These are phyloP conservation scores for Aspergillus oerlinghausenensis DNA, from an alignment of 2,329 filamentous ascomycete genomes.

Conservation along the genomic window DNA sequence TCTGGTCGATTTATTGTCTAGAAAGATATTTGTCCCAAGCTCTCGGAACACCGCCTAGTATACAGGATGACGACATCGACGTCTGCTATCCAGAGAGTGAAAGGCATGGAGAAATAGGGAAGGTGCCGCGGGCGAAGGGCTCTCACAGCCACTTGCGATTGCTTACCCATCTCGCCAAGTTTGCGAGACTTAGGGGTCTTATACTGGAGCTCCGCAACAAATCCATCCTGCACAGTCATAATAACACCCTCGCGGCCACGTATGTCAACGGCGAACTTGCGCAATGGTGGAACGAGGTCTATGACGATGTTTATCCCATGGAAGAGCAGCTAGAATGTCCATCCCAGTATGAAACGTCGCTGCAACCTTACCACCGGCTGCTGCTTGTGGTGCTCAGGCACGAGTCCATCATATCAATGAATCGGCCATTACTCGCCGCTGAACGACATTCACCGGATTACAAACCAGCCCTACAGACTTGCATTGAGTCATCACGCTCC, in stretches of 20 bases:
- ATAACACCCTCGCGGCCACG: conserved; percentile 40
- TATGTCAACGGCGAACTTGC: conserved; percentile 48
- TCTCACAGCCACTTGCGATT: conserved; percentile 30
- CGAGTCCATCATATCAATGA: conserved; percentile 49
- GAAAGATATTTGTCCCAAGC: conserved; percentile 55
- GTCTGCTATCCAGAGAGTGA: conserved; percentile 53
- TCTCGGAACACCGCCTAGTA: conserved; percentile 51
- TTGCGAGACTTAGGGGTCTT: conserved; percentile 47
- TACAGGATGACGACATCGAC: conserved; percentile 55
- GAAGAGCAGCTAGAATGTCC: conserved; percentile 13
- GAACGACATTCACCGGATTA: conserved; percentile 43
- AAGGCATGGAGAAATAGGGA: conserved; percentile 28
- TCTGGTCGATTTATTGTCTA: conserved; percentile 55
- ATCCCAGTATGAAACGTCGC: not conserved
- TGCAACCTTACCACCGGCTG: conserved; percentile 36
- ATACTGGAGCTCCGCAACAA: conserved; percentile 53
- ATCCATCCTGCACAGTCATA: conserved; percentile 44
- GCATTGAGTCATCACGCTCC: conserved; percentile 48
- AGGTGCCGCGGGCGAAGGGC: not conserved
- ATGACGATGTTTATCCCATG: conserved; percentile 45
- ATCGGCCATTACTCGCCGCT: conserved; percentile 47
- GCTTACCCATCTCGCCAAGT: conserved; percentile 42
- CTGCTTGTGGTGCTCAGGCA: conserved; percentile 46
- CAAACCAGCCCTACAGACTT: conserved; percentile 48
- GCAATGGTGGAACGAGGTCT: conserved; percentile 52